Evolutionary conservation across 495 filamentous ascomycete species (phyloP).

Genomic region (Bathelium albidoporum): DNA sequence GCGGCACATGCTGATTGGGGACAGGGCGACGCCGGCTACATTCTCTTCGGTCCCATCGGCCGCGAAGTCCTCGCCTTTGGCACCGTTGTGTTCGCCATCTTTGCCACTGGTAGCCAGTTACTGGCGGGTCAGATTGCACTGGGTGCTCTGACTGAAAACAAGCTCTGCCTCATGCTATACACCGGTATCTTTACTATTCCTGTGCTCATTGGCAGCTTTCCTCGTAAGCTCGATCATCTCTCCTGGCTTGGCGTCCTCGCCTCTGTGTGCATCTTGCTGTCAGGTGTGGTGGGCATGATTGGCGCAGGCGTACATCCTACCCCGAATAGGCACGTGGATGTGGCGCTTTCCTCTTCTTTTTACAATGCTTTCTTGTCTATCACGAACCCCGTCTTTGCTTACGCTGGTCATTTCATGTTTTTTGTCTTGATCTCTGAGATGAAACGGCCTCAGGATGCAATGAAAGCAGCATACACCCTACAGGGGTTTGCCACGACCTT

Average conservation of each 20-base stretch:
- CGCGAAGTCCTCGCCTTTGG: conserved; percentile 27
- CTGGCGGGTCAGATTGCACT: conserved; percentile 35
- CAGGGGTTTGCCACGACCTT: conserved; percentile 39
- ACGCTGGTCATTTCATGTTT: conserved; percentile 41
- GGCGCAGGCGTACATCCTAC: conserved; percentile 31
- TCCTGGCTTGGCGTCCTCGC: conserved; percentile 22
- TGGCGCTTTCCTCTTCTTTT: conserved; percentile 24
- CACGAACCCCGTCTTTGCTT: conserved; percentile 37
- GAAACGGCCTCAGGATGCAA: conserved; percentile 45
- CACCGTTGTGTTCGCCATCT: conserved; percentile 33
- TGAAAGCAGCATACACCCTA: conserved; percentile 41
- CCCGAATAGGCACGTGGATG: conserved; percentile 15
- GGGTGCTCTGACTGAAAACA: conserved; percentile 27
- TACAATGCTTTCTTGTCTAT: conserved; percentile 32
- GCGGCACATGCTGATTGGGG: background rate
- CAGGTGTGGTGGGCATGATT: conserved; percentile 35
- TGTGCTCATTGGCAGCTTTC: conserved; percentile 27
- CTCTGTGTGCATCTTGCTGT: conserved; percentile 30
- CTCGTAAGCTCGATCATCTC: conserved; percentile 23
- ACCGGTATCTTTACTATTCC: conserved; percentile 36
- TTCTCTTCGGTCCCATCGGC: conserved; percentile 27
- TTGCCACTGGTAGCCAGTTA: conserved; percentile 34
- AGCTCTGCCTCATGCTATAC: conserved; percentile 36
- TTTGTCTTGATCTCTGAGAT: conserved; percentile 50
- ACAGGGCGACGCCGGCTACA: conserved; percentile 24